Evolutionary conservation across 176 grass and related monocot genomes (phyloP), one percentile per base, ranked within the genome.

Genomic region (Triticum dicoccoides): DNA sequence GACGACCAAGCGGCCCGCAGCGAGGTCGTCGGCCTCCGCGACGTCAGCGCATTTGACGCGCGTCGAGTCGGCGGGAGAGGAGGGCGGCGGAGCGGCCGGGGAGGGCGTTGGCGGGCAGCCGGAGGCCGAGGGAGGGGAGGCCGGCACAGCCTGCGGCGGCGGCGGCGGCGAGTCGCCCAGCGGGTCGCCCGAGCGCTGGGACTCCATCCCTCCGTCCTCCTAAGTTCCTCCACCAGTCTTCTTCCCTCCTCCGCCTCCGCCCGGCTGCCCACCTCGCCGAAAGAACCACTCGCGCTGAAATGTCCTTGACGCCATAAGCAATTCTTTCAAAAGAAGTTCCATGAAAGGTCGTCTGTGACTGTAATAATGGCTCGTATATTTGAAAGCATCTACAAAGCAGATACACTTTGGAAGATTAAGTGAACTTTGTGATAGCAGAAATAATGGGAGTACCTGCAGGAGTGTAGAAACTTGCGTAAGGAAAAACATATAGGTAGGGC

Each of bases 251-350:
- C 0, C 65, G 65, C 66, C 4, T 30, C 78, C 41, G n/a, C 49
- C 29, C 29, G 29, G 29, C 29, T 30, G 29, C 29, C 29, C 29
- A 30, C 29, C 29, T 30, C n/a, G 34, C 62, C 11, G 81, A 87
- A 91, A 80, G 89, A 69, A 21, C 76, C 85, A 91, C 38, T 79
- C 61, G 18, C 85, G 45, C 89, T 80, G 85, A 81, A 82, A 18
- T 76, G 62, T 20, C 25, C 11, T 79, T 9, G 52, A 68, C 33
- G 32, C 11, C 25, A 38, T 41, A 41, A 41, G 39, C 14, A 18
- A 6, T 54, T 54, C 3, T 54, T 54, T 54, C 54, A 58, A 20
- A 58, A 6, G 14, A 20, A 7, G 5, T 8, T 25, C 9, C 61
- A 25, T 25, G 61, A 63, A 25, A 63, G 25, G 9, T 12, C 23